Evolutionary conservation across 257 asterid species (phyloP), one percentile per base, ranked within the genome.

Genomic region (Primulina huaijiensis): DNA sequence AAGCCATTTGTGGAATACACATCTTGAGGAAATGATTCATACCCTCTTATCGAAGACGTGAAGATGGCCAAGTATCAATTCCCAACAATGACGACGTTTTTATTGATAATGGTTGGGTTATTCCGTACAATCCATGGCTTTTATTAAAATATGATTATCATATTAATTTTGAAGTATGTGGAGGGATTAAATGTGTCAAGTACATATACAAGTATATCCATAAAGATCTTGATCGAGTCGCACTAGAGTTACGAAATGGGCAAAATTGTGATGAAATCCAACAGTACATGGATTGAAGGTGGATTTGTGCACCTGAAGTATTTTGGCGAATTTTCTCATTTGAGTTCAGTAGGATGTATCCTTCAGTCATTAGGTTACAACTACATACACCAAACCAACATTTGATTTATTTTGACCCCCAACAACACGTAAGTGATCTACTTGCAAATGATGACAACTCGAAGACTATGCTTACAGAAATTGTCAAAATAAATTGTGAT

Each of bases 101-200:
- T 1, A 17, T 52, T 29, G 62, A 67, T n/a, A 52, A 67, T 30
- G 31, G 52, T 25, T 67, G 61, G 71, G 70, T 23, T 17, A 37
- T 40, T 0, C 64, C 64, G 5, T 60, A 60, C n/a, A 7, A 60
- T 7, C n/a, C 20, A 0, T 27, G 7, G 19, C 37, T 23, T 25
- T 3, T 25, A 23, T 11, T 23, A 7, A 23, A 60, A 0, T 60
- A 10, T 19, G 35, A 60, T 60, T 60, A 2, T 12, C 64, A 60
- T 60, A 60, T 60, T 0, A 60, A 60, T 10, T 9, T 60, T 23
- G 59, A 53, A 17, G 59, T 53, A 3, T 53, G 59, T 17, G 59
- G 21, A 0, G 59, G 8, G 6, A 17, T 53, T 3, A 53, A 53
- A 53, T 5, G 59, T 53, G 59, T 53, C 59, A 17, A 53, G 1